A percentile compares a stretch with the other conserved stretches of the same genome.
Evolutionary conservation across 2,329 filamentous ascomycete species (phyloP).

Genomic region (Sporothrix phasma): DNA sequence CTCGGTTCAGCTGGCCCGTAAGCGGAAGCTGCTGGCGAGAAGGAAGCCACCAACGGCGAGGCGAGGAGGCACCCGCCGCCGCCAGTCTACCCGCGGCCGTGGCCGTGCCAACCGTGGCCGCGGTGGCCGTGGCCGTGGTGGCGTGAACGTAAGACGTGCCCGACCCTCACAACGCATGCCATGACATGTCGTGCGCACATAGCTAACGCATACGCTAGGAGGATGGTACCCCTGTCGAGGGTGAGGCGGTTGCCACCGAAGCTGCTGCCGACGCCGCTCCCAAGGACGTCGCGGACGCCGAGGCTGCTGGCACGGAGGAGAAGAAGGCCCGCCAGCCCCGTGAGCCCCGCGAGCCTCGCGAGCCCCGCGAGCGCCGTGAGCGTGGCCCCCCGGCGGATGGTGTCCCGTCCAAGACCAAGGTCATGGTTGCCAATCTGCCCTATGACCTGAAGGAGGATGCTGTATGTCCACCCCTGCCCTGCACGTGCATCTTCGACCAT

Average conservation of each 20-base stretch:
- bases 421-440: conserved; percentile 99
- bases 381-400: conserved; percentile 95
- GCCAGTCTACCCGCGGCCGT: conserved; percentile 54
- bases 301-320: conserved; percentile 43
- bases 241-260: conserved; percentile 37
- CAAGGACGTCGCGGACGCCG: conserved; percentile 53
- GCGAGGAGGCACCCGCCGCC: conserved; percentile 52
- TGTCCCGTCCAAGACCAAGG: conserved; percentile 98
- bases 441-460: conserved; percentile 97
- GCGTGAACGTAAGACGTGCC: conserved; percentile 44
- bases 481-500: not conserved
- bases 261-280: conserved; percentile 45
- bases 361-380: conserved; percentile 57
- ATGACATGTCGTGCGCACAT: too few relatives aligned
- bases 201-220: conserved; percentile 25
- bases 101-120: conserved; percentile 57
- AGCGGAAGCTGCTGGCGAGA: conserved; percentile 77
- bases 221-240: conserved; percentile 34
- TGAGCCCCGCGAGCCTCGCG: conserved; percentile 34
- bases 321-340: conserved; percentile 45
- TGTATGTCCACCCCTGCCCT: conserved; percentile 42
- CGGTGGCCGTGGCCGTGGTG: conserved; percentile 56
- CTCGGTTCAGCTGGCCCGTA: conserved; percentile 95
- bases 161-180: too few relatives aligned
- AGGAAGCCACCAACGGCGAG: conserved; percentile 71